phyloP scores from a whole-genome alignment of 768 basidiomycete genomes.

The Suillus sp. region DNA sequence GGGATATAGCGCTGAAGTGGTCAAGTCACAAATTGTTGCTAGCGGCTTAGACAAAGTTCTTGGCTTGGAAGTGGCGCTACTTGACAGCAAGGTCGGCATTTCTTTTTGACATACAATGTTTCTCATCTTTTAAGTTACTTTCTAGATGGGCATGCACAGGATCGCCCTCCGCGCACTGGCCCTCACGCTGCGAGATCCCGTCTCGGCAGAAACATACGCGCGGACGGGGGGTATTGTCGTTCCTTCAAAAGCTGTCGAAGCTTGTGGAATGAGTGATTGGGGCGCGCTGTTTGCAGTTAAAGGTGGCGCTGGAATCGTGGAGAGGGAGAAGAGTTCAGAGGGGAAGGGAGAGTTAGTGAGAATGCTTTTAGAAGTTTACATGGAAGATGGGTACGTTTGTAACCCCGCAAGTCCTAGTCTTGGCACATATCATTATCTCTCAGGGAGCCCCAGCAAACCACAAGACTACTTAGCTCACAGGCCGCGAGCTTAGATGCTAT shows the following conservation, averaged over 20 bases:
- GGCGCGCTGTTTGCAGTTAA: conserved; percentile 28
- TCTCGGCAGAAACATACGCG: conserved; percentile 87
- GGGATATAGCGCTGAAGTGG: conserved; percentile 18
- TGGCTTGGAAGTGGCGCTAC: conserved; percentile 72
- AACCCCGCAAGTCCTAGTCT: not conserved
- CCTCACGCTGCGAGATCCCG: conserved; percentile 60
- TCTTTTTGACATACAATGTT: not conserved
- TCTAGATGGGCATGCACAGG: conserved; percentile 6
- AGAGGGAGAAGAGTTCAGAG: conserved; percentile 44
- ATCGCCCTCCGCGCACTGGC: conserved; percentile 6
- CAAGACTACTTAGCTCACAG: conserved; percentile 77
- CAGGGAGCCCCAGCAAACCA: conserved; percentile 61
- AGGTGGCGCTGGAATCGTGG: conserved; percentile 33
- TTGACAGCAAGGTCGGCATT: conserved; percentile 69
- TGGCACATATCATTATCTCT: conserved; percentile 7
- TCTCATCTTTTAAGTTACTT: not conserved
- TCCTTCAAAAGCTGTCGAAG: conserved; percentile 61
- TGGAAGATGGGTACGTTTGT: conserved; percentile 65
- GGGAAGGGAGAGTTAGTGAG: conserved; percentile 62
- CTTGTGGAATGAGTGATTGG: conserved; percentile 44
- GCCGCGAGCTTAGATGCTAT: conserved; percentile 74
- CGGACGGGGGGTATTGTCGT: conserved; percentile 77
- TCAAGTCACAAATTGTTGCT: conserved; percentile 23
- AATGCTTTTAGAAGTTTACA: conserved; percentile 79
- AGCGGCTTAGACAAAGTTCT: conserved; percentile 51